Evolutionary conservation across 83 land plant species (phyloP), one percentile per base, ranked within the genome.

Genomic region (Picea mariana): DNA sequence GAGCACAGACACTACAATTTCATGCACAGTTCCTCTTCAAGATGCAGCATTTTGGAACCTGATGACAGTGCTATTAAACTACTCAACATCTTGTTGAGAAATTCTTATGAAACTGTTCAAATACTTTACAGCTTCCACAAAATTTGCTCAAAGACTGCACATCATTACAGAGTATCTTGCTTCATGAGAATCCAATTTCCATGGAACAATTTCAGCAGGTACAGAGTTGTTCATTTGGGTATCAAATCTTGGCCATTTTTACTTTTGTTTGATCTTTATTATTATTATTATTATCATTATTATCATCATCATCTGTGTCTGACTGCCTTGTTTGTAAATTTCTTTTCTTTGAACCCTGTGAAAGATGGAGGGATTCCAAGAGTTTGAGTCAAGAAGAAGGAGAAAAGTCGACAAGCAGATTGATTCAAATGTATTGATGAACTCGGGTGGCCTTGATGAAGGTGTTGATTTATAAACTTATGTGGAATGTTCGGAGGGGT

Each of bases 341-440:
- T 65, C 15, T 47, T 23, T 71, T 60, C 38, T 62, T 60, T 69
- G 69, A 77, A 44, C 40, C 27, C 31, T 65, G 82, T 62, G 21
- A 83, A 64, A 96, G 99, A 90, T 96, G 97, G 99, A 91, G 78
- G 97, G 94, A 27, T 95, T 91, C 71, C 84, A 90, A 80, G 97
- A 86, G 34, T 96, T 92, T 88, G 99, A 96, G 82, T 87, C 81
- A 17, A 79, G 99, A 68, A 87, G 99, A 79, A 95, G 84, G 79
- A 95, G 86, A 89, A 96, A 96, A 78, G 90, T 95, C 81, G 96
- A 96, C 91, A 96, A 96, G 83, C 99, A 95, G 79, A 87, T 96
- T 62, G 96, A 96, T 85, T 88, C 99, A 42, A 96, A 96, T 84
- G 97, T 96, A 40, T 85, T 96, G 89, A 91, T 93, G 60, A 81